Conservation (phyloP, 192 early-diverging fungal species). For the Helicostylum pulchrum region DNA sequence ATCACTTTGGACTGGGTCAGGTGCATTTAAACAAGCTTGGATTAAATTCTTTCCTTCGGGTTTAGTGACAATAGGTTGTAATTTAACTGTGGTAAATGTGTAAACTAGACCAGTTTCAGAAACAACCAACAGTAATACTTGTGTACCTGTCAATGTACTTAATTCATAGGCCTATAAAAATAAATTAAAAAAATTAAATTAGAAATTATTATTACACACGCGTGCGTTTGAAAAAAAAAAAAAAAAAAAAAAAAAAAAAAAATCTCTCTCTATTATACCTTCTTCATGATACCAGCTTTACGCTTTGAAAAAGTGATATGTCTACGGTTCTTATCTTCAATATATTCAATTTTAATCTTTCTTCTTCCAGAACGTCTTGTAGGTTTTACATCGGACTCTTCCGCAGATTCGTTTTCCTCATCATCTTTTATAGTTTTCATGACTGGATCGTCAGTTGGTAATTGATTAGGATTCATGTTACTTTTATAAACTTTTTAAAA, state of each 20-base stretch:
- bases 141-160: slow-evolving; percentile 91
- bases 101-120: slow-evolving; percentile 94
- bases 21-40: slow-evolving; percentile 85
- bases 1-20: slow-evolving; percentile 45
- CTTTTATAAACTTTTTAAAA: too few relatives aligned
- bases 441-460: neutral
- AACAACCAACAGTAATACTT: slow-evolving; percentile 88
- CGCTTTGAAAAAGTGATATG: slow-evolving; percentile 94
- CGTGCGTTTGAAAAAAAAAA: too few relatives aligned
- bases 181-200: neutral
- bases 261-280: too few relatives aligned
- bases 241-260: neutral
- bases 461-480: slow-evolving; percentile 1
- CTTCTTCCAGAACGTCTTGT: slow-evolving; percentile 75
- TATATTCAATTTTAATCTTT: slow-evolving; percentile 95
- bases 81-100: slow-evolving; percentile 90
- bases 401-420: slow-evolving; percentile 50
- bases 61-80: slow-evolving; percentile 89
- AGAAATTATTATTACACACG: neutral
- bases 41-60: slow-evolving; percentile 89
- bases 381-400: slow-evolving; percentile 55
- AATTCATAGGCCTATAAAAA: slow-evolving; percentile 77
- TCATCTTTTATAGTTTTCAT: slow-evolving; percentile 18
- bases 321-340: slow-evolving; percentile 85
- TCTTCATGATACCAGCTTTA: slow-evolving; percentile 97